Conservation (phyloP, 2,329 filamentous ascomycete species). For the Penicillium brevicompactum region DNA sequence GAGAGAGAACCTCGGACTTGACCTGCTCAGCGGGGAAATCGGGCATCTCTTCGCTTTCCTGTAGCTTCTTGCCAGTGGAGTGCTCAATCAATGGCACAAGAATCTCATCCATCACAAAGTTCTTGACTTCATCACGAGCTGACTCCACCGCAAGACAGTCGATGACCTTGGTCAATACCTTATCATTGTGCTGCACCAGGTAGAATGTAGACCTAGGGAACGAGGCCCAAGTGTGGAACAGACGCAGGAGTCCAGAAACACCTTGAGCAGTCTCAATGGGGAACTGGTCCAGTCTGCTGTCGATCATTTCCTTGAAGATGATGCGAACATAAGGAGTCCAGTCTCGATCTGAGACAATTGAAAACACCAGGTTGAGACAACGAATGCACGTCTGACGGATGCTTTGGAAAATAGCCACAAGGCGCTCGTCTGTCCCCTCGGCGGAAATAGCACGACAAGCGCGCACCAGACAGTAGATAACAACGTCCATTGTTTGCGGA, state of each 20-base stretch:
- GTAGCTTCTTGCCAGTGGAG: constrained; percentile 55
- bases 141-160: constrained; percentile 72
- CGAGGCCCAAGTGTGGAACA: constrained; percentile 80
- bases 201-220: constrained; percentile 68
- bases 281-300: constrained; percentile 75
- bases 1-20: constrained; percentile 41
- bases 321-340: constrained; percentile 72
- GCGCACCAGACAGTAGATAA: constrained; percentile 78
- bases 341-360: constrained; percentile 68
- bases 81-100: constrained; percentile 69
- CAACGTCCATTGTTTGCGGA: constrained; percentile 69
- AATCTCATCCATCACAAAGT: constrained; percentile 74
- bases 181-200: constrained; percentile 62
- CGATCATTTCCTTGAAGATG: constrained; percentile 75
- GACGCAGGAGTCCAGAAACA: constrained; percentile 76
- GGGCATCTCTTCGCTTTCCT: constrained; percentile 50
- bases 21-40: constrained; percentile 44
- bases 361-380: constrained; percentile 77
- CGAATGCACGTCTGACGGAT: constrained; percentile 69
- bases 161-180: constrained; percentile 69
- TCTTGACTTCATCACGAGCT: constrained; percentile 82
- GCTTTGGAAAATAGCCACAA: constrained; percentile 44
- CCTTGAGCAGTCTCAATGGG: constrained; percentile 86
- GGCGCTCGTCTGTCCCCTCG: constrained; percentile 34
- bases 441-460: constrained; percentile 59